Evolutionary conservation across 768 basidiomycete genomes (phyloP).

Genomic region (Tephrocybe sp.): DNA sequence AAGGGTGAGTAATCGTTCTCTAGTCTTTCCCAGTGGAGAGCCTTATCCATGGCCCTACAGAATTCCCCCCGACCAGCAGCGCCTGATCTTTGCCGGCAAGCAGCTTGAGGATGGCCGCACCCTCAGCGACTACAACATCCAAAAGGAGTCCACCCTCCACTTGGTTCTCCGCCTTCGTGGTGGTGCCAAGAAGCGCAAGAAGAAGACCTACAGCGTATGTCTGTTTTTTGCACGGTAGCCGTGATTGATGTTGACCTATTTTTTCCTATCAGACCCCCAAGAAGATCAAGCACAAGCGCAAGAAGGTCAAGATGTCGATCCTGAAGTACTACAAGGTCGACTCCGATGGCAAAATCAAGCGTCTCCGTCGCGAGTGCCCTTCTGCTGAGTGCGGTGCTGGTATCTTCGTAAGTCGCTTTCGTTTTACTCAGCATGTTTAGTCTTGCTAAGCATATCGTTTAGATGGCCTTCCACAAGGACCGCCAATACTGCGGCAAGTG

Average conservation of each 20-base stretch:
- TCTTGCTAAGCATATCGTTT: constrained; percentile 19
- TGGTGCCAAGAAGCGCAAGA: constrained; percentile 99
- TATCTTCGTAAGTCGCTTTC: constrained; percentile 65
- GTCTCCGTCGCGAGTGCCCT: constrained; percentile 95
- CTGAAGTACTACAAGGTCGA: constrained; percentile 99
- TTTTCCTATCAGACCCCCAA: constrained; percentile 72
- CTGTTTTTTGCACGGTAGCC: not conserved
- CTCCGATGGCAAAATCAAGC: constrained; percentile 99
- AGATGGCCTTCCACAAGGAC: constrained; percentile 99
- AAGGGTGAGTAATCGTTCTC: constrained; percentile 58
- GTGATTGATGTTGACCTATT: not conserved
- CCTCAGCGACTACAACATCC: constrained; percentile 94
- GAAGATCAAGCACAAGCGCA: constrained; percentile 99
- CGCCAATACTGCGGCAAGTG: constrained; percentile 98
- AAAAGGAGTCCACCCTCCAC: constrained; percentile 99
- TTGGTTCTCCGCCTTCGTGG: constrained; percentile 96
- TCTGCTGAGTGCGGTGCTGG: constrained; percentile 81
- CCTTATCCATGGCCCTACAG: constrained; percentile 29
- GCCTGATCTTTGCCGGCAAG: constrained; percentile 98
- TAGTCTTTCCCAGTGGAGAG: not conserved
- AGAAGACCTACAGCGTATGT: constrained; percentile 97
- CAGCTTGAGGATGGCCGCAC: constrained; percentile 99
- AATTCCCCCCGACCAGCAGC: constrained; percentile 93
- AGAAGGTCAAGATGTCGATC: constrained; percentile 99
- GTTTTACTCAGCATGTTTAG: not conserved